These are phyloP conservation scores for Brassica juncea DNA, from an alignment of 345 rosid genomes.

Conservation along the genomic window DNA sequence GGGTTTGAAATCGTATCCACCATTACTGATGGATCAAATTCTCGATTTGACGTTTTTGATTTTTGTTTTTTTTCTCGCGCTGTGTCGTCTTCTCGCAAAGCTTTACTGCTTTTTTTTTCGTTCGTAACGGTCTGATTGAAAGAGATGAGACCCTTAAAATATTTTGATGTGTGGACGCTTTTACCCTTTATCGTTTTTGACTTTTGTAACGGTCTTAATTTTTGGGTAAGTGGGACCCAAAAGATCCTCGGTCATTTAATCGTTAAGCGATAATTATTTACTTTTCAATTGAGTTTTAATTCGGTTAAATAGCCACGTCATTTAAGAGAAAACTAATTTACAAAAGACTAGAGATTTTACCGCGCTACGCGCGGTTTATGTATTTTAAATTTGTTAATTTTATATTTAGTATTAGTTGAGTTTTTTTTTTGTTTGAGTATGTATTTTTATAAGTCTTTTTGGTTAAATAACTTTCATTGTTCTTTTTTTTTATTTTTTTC, in stretches of 20 bases:
- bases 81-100: conserved; percentile 7
- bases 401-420: too few relatives aligned
- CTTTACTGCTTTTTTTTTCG: background rate
- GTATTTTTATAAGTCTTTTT: too few relatives aligned
- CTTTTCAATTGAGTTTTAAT: background rate
- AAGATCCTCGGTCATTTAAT: conserved; percentile 4
- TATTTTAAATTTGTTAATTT: too few relatives aligned
- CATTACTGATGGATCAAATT: conserved; percentile 31
- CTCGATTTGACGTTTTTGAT: background rate
- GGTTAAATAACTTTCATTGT: too few relatives aligned
- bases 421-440: too few relatives aligned
- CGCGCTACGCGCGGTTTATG: too few relatives aligned
- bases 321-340: background rate
- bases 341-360: too few relatives aligned
- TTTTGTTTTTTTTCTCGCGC: background rate
- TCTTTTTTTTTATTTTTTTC: too few relatives aligned
- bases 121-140: conserved; percentile 33
- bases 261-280: background rate
- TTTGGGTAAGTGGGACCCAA: background rate
- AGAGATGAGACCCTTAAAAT: background rate
- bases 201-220: conserved; percentile 27
- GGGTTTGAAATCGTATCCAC: conserved; percentile 45
- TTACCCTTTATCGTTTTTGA: conserved; percentile 18
- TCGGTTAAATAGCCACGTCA: background rate
- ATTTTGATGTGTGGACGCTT: conserved; percentile 8